These are phyloP conservation scores for Fusarium anguioides DNA, from an alignment of 2,329 filamentous ascomycete genomes.

Conservation along the genomic window DNA sequence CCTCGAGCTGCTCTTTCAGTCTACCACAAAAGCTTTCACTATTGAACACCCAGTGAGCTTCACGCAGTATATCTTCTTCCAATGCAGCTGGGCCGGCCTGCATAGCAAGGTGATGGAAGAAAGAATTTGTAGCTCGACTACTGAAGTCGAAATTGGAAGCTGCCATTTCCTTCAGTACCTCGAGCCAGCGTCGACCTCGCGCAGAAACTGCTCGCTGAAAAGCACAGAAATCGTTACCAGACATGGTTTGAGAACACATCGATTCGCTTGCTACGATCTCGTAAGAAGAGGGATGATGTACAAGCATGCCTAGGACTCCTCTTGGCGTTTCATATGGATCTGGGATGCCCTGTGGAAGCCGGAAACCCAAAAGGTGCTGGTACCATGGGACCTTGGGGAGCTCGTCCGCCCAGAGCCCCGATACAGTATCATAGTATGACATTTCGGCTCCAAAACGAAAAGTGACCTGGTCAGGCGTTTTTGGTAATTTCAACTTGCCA, in stretches of 20 bases:
- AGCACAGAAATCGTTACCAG: conserved; percentile 64
- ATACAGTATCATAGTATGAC: conserved; percentile 28
- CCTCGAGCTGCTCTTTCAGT: conserved; percentile 60
- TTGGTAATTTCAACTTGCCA: conserved; percentile 24
- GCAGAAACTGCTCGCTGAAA: conserved; percentile 62
- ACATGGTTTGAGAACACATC: conserved; percentile 58
- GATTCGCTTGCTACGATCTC: conserved; percentile 62
- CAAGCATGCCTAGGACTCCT: background rate
- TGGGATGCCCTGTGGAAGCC: conserved; percentile 34
- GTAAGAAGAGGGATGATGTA: conserved; percentile 62
- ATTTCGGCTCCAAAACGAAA: conserved; percentile 31
- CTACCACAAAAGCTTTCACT: conserved; percentile 62
- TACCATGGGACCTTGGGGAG: conserved; percentile 9
- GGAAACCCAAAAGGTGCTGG: conserved; percentile 35
- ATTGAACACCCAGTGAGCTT: conserved; percentile 60
- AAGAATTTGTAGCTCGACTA: conserved; percentile 58
- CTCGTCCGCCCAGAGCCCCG: conserved; percentile 26
- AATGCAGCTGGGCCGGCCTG: conserved; percentile 63
- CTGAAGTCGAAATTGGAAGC: conserved; percentile 70
- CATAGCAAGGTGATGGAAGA: conserved; percentile 63
- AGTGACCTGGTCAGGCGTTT: conserved; percentile 15
- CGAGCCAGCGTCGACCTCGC: conserved; percentile 59
- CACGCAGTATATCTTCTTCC: conserved; percentile 52
- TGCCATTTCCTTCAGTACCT: conserved; percentile 61
- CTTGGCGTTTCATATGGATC: conserved; percentile 22